Base-by-base conservation (phyloP, 139 green algal genomes). In the Zygnema cylindricum region DNA sequence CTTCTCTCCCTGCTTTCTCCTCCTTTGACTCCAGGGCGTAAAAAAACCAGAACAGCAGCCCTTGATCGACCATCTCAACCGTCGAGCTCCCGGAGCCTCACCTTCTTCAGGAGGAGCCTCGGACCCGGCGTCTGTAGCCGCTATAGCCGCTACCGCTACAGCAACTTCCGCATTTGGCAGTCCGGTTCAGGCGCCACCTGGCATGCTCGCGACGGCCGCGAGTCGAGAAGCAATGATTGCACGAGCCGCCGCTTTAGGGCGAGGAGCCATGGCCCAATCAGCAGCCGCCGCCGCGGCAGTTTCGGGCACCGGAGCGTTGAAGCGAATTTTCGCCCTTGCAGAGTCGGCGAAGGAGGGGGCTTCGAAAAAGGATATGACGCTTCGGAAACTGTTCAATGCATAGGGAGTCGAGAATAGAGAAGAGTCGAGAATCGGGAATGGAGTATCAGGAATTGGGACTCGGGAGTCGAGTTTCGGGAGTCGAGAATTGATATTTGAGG, bases 1-100 rank as follows among this genome's bases (percentile, higher is more conserved):
- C n/a, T n/a, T 73, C 30, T 30, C 25, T 73, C 30, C 57, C 25
- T 35, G 30, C 25, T 73, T 73, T 25, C 30, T 25, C 57, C 30
- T 30, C 57, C 25, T 73, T 25, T 73, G 30, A n/a, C n/a, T n/a
- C 36, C 85, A 91, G 86, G 86, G 86, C 1, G 30, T 91, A 11
- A 91, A 91, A 55, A 91, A 91, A 69, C 23, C 16, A 25, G 86
- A 91, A 16, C 86, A 91, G 54, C 77, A 88, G 77, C 55, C 86
- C 16, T 32, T 91, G 78, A 2, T 91, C 3, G 86, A 91, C 36
- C 43, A 81, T 21, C 76, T 78, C 36, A 87, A 81, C 36, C 43
- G 81, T 3, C 43, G 54, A 21, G 77, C 21, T 11, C 38, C 40
- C 16, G 36, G 3, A 7, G 16, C 3, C 16, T 16, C 76, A n/a